Evolutionary conservation across 345 rosid species (phyloP).

Genomic region (Gossypium bickii): DNA sequence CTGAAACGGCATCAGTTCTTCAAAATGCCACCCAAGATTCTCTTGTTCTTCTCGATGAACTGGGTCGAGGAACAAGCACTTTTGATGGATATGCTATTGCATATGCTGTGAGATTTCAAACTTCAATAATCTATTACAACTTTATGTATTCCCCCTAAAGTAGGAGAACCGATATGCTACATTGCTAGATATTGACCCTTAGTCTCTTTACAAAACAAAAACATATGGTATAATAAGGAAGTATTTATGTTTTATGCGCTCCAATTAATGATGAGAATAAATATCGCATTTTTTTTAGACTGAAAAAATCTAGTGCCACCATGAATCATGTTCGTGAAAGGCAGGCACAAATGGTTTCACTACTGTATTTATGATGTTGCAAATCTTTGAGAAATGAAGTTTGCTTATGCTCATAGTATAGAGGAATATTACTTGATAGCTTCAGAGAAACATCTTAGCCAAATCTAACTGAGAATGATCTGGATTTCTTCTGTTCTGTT

Average conservation of each 20-base stretch:
- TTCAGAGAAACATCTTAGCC: background rate
- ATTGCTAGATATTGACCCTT: background rate
- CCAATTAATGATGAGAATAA: background rate
- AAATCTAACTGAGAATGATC: background rate
- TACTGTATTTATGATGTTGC: background rate
- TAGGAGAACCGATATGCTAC: background rate
- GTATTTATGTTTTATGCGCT: background rate
- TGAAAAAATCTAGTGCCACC: background rate
- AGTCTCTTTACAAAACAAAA: background rate
- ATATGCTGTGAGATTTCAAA: conserved; percentile 56
- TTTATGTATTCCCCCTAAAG: background rate
- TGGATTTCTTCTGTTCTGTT: conserved; percentile 2
- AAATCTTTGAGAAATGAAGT: background rate
- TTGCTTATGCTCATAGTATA: background rate
- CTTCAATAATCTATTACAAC: background rate
- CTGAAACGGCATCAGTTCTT: conserved; percentile 96
- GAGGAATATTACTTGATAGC: background rate
- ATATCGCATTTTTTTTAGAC: background rate
- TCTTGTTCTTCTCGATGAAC: conserved; percentile 84
- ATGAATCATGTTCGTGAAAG: background rate
- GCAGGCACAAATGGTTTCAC: conserved; percentile 1
- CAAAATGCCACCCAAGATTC: conserved; percentile 91
- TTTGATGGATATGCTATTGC: conserved; percentile 97
- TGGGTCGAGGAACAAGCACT: conserved; percentile 98
- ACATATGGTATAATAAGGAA: background rate